phyloP scores from a whole-genome alignment of 2,329 filamentous ascomycete genomes.

The Podosphaera leucotricha region DNA sequence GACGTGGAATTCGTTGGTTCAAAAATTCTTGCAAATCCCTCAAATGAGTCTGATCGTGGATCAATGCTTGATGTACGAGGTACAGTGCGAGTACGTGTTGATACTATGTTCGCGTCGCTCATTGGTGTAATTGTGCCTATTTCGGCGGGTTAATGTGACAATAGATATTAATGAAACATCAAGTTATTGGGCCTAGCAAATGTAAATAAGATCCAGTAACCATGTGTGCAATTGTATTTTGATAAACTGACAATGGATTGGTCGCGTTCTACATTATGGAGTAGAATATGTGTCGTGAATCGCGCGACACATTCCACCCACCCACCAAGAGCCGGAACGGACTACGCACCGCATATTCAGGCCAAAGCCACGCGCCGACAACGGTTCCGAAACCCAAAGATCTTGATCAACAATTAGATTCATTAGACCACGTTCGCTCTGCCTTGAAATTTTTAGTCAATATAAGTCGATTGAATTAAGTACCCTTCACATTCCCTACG shows the following conservation, averaged over 20 bases:
- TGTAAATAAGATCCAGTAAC: not conserved
- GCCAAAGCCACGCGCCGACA: no score
- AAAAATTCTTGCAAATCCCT: not conserved
- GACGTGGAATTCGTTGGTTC: no score
- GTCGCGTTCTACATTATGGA: not conserved
- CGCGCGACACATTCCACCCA: not conserved
- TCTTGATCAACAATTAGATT: no score
- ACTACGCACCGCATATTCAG: not conserved
- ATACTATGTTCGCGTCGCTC: slow-evolving; percentile 15
- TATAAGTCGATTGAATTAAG: no score
- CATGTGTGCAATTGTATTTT: not conserved
- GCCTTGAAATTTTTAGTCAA: no score
- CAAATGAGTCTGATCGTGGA: not conserved
- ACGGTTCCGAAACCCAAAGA: no score
- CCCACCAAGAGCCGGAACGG: not conserved
- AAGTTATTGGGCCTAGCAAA: not conserved
- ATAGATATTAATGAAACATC: not conserved
- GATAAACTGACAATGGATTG: not conserved
- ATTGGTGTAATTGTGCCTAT: slow-evolving; percentile 6
- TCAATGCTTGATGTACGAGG: slow-evolving; percentile 3
- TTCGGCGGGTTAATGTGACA: no score
- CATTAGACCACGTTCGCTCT: no score
- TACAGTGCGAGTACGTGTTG: slow-evolving; percentile 11
- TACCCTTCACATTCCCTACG: no score
- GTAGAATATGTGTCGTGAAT: not conserved